These are phyloP conservation scores for Simmondsia chinensis DNA, from an alignment of 148 eudicot species.

Conservation along the genomic window DNA sequence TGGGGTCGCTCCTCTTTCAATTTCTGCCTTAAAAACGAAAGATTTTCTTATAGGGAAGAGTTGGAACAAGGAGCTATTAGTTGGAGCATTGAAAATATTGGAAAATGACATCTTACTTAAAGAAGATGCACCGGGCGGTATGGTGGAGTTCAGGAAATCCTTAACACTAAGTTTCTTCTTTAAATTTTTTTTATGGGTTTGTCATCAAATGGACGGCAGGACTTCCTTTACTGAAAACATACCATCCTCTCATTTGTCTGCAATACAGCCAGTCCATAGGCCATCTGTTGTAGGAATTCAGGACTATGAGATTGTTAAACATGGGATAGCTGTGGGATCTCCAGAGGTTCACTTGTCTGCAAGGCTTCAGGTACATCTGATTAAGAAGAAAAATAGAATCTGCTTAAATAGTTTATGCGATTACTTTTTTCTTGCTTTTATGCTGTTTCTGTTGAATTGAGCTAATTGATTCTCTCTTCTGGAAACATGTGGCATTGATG, in stretches of 20 bases:
- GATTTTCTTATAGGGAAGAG: constrained; percentile 53
- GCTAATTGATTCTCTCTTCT: too few relatives aligned
- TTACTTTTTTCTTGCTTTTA: too few relatives aligned
- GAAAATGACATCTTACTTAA: constrained; percentile 62
- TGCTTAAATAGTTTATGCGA: too few relatives aligned
- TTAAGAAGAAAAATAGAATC: not conserved
- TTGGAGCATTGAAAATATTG: constrained; percentile 49
- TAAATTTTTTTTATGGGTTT: constrained; percentile 78
- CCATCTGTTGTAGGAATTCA: constrained; percentile 76
- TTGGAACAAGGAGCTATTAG: constrained; percentile 69
- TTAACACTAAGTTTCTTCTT: constrained; percentile 82
- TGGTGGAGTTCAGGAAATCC: constrained; percentile 94
- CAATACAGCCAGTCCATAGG: constrained; percentile 49
- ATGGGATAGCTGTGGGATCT: constrained; percentile 84
- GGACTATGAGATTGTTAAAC: constrained; percentile 70
- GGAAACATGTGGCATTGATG: not conserved
- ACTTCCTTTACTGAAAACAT: constrained; percentile 29
- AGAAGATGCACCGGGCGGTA: constrained; percentile 98
- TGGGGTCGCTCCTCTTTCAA: constrained; percentile 85
- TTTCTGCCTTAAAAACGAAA: constrained; percentile 54
- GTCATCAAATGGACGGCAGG: constrained; percentile 56
- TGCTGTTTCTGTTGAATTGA: too few relatives aligned
- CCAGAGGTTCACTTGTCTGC: constrained; percentile 97
- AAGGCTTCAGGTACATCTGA: constrained; percentile 60
- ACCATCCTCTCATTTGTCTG: constrained; percentile 64